These are phyloP conservation scores for Fusarium heterosporum DNA, from an alignment of 2,329 filamentous ascomycete genomes.

Conservation along the genomic window DNA sequence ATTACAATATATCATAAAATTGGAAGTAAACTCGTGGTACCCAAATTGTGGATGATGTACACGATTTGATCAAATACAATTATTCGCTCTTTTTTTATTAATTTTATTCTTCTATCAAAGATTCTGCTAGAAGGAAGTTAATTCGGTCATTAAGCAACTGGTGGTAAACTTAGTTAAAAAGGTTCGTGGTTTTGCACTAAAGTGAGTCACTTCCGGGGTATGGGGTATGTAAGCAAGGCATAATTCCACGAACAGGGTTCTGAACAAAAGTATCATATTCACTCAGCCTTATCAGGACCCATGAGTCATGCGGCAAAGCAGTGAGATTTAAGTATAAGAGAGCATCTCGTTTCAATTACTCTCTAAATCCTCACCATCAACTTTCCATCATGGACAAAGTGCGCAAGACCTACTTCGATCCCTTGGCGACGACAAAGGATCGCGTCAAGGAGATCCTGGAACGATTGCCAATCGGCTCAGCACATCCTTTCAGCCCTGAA, in stretches of 20 bases:
- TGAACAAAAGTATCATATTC: background rate
- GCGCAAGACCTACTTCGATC: conserved; percentile 28
- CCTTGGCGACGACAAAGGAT: conserved; percentile 26
- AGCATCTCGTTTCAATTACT: rapidly evolving
- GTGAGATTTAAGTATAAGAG: background rate
- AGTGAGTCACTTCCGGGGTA: conserved; percentile 1
- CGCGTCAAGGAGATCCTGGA: conserved; percentile 1
- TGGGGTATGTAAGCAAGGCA: background rate
- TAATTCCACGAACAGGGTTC: background rate
- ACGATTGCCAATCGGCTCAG: conserved; percentile 6
- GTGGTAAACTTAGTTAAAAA: too few species aligned
- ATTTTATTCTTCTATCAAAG: too few species aligned
- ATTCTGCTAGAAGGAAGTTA: too few species aligned
- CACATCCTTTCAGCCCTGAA: conserved; percentile 24
- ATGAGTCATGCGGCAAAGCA: conserved; percentile 5
- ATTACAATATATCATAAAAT: too few species aligned
- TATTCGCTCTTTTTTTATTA: too few species aligned
- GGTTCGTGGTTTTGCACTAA: too few species aligned
- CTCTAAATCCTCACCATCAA: background rate
- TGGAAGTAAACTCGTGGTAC: too few species aligned
- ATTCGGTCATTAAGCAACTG: too few species aligned
- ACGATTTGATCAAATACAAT: too few species aligned
- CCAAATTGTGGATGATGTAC: too few species aligned
- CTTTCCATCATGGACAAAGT: conserved; percentile 19
- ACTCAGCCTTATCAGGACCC: background rate